Conservation (phyloP, 306 rosid species). For the Hippophae gyantsensis region DNA sequence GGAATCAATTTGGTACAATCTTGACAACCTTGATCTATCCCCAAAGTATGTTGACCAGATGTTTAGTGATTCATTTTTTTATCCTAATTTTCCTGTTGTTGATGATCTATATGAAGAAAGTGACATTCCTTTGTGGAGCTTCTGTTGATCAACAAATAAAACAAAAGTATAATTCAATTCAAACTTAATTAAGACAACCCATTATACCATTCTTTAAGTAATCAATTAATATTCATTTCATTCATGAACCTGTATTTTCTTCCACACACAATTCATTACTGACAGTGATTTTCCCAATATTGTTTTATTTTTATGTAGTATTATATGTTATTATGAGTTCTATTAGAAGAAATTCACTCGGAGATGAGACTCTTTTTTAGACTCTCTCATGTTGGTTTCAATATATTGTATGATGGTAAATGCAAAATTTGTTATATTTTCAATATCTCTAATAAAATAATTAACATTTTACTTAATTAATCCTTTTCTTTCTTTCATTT, state of each 20-base stretch:
- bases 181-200: not conserved
- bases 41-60: constrained; percentile 58
- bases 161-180: not conserved
- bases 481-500: too few species aligned
- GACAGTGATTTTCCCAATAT: too few species aligned
- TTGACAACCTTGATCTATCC: constrained; percentile 35
- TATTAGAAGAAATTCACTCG: too few species aligned
- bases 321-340: too few species aligned
- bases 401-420: too few species aligned
- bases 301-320: too few species aligned
- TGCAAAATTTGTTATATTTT: too few species aligned
- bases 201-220: not conserved
- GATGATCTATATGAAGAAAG: constrained; percentile 66
- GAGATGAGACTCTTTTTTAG: too few species aligned
- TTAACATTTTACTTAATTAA: too few species aligned
- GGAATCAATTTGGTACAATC: constrained; percentile 40
- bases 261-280: too few species aligned
- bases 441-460: too few species aligned
- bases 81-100: constrained; percentile 17
- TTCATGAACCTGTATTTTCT: not conserved
- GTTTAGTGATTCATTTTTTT: constrained; percentile 45
- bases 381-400: too few species aligned
- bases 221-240: constrained; percentile 23
- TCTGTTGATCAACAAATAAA: constrained; percentile 38
- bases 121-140: constrained; percentile 79